Base-by-base conservation (phyloP, 1,284 basidiomycete genomes). In the Ustilago cynodontis region DNA sequence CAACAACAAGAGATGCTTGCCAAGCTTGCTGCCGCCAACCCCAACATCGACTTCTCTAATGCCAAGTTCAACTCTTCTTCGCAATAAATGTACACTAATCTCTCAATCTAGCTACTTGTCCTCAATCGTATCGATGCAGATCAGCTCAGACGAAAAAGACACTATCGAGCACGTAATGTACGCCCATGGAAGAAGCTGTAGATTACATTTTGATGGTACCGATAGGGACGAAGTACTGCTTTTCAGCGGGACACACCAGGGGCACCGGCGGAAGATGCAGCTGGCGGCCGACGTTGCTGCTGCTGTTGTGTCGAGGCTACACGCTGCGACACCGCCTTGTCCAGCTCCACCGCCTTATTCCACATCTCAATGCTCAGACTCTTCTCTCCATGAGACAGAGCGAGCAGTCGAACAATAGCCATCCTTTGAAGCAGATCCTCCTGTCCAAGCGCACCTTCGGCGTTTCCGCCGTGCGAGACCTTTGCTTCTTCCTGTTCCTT, bases 1-100 rank as follows among this genome's bases (percentile, higher is more conserved):
- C 82, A 80, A 60, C 78, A 83, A 50, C 71, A 79, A 39, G 74
- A 82, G 53, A 74, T 82, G 73, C 59, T 78, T 20, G 77, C 72
- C 10, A 76, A 76, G 22, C 63, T 78, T 16, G 65, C 65, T 18
- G 63, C 65, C 5, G 61, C 72, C 45, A 78, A 78, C 59, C 77
- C 77, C 49, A 57, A 70, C 59, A 65, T 78, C 29, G 73, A 78
- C 67, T 76, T 78, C 39, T 72, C 72, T 29, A 71, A 71, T 45
- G 68, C 77, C 37, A 78, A 78, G 47, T 76, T 76, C 61, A 72
- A 72, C 52, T 54, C 69, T 26, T 72, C 70, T 6, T 51, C 67
- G 16, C 31, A 52, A 35, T 68, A 41, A 68, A 6, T 53, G 35
- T 56, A 62, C n/a, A 22, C 26, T 49, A 26, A 16, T n/a, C 47